These are phyloP conservation scores for Kodamaea kakaduensis DNA, from an alignment of 805 yeast species.

Conservation along the genomic window DNA sequence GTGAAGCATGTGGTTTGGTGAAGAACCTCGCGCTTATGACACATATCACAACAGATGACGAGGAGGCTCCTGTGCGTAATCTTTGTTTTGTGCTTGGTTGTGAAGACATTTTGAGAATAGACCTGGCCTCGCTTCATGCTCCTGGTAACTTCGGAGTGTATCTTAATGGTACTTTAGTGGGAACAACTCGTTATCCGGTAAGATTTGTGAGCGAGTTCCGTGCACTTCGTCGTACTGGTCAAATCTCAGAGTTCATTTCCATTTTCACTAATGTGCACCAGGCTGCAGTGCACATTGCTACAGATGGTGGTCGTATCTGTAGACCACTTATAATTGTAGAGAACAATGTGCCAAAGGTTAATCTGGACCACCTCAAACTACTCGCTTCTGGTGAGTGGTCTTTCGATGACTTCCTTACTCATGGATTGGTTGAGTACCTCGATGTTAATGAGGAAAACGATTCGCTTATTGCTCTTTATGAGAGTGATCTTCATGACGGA, in stretches of 20 bases:
- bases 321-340: conserved; percentile 90
- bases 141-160: conserved; percentile 79
- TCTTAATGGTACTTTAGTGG: conserved; percentile 91
- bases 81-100: conserved; percentile 83
- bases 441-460: conserved; percentile 58
- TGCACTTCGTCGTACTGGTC: conserved; percentile 74
- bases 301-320: conserved; percentile 98
- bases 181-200: conserved; percentile 84
- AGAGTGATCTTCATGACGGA: conserved; percentile 47
- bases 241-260: conserved; percentile 84
- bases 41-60: conserved; percentile 97
- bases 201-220: conserved; percentile 79
- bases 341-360: conserved; percentile 65
- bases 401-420: conserved; percentile 85
- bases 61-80: conserved; percentile 79
- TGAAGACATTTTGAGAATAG: conserved; percentile 76
- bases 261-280: conserved; percentile 89
- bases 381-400: conserved; percentile 67
- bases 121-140: conserved; percentile 77
- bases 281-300: conserved; percentile 91
- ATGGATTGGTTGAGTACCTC: conserved; percentile 89
- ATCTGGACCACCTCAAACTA: conserved; percentile 60
- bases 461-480: conserved; percentile 44
- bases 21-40: conserved; percentile 97
- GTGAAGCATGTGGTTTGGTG: conserved; percentile 99